Evolutionary conservation across 1,284 basidiomycete genomes (phyloP).

Genomic region (Vanrija pseudolonga): DNA sequence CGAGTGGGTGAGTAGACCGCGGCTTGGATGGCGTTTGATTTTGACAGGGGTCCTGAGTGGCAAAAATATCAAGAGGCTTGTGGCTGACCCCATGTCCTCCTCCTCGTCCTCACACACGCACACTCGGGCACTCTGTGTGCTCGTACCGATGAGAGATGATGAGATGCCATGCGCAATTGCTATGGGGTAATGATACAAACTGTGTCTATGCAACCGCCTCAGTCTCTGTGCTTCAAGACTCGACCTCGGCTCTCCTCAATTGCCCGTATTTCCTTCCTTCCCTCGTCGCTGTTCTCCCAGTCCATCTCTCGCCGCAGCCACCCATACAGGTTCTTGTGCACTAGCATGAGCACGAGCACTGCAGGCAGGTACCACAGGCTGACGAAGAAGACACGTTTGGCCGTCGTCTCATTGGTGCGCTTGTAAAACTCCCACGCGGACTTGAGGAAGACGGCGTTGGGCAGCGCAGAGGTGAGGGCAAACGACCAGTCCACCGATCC

Average conservation of each 20-base stretch:
- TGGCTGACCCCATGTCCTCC: too few species aligned
- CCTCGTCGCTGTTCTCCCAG: slow-evolving; percentile 19
- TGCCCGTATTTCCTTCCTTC: slow-evolving; percentile 11
- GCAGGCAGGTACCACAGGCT: slow-evolving; percentile 90
- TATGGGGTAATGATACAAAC: background rate
- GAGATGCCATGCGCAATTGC: too few species aligned
- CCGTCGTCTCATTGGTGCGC: slow-evolving; percentile 64
- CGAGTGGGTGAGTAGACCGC: too few species aligned
- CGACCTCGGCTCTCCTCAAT: slow-evolving; percentile 11
- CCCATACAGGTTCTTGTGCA: slow-evolving; percentile 77
- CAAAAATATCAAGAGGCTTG: too few species aligned
- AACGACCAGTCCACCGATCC: slow-evolving; percentile 87
- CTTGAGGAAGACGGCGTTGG: slow-evolving; percentile 68
- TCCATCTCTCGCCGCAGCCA: slow-evolving; percentile 52
- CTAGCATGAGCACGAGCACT: slow-evolving; percentile 88
- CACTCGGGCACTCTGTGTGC: too few species aligned
- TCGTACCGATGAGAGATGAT: too few species aligned
- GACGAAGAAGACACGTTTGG: slow-evolving; percentile 73
- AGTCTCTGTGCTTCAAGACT: background rate
- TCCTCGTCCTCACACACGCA: too few species aligned
- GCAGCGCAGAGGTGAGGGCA: slow-evolving; percentile 69
- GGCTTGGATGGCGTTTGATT: too few species aligned
- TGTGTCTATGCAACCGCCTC: too few species aligned
- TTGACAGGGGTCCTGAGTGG: too few species aligned
- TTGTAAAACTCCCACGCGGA: slow-evolving; percentile 75